Percentiles rank a stretch among this genome's conserved stretches.
These are phyloP conservation scores for Paramecium biaurelia DNA, from an alignment of 73 alveolate genomes.

Conservation along the genomic window DNA sequence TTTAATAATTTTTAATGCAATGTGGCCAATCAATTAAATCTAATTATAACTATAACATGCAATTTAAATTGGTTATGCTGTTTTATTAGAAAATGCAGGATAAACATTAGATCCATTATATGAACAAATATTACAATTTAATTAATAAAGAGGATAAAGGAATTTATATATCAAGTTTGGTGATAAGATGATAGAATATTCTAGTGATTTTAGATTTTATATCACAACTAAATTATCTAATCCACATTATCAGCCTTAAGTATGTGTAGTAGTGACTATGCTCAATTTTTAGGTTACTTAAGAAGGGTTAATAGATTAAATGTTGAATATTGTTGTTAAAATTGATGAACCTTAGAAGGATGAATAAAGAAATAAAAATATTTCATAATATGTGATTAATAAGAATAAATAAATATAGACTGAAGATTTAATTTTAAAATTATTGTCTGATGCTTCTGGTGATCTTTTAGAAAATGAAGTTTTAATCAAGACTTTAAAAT, in stretches of 20 bases:
- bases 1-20: constrained; percentile 79
- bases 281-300: constrained; percentile 98
- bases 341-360: constrained; percentile 70
- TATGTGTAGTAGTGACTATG: constrained; percentile 97
- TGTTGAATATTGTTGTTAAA: constrained; percentile 67
- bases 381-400: constrained; percentile 65
- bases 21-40: constrained; percentile 78
- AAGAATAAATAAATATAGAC: constrained; percentile 56
- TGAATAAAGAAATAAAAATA: constrained; percentile 71
- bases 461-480: constrained; percentile 84
- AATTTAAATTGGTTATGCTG: constrained; percentile 94
- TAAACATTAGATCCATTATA: constrained; percentile 92
- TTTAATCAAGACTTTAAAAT: constrained; percentile 71
- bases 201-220: constrained; percentile 91
- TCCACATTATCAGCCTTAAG: constrained; percentile 99
- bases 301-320: constrained; percentile 93
- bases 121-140: constrained; percentile 92
- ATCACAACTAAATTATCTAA: constrained; percentile 99
- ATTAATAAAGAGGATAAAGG: constrained; percentile 86
- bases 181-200: constrained; percentile 88
- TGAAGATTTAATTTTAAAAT: constrained; percentile 56
- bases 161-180: constrained; percentile 87
- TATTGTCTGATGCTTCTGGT: constrained; percentile 65
- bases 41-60: constrained; percentile 87
- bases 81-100: constrained; percentile 96